Evolutionary conservation across 495 filamentous ascomycete species (phyloP).

Genomic region (Neurospora discreta): DNA sequence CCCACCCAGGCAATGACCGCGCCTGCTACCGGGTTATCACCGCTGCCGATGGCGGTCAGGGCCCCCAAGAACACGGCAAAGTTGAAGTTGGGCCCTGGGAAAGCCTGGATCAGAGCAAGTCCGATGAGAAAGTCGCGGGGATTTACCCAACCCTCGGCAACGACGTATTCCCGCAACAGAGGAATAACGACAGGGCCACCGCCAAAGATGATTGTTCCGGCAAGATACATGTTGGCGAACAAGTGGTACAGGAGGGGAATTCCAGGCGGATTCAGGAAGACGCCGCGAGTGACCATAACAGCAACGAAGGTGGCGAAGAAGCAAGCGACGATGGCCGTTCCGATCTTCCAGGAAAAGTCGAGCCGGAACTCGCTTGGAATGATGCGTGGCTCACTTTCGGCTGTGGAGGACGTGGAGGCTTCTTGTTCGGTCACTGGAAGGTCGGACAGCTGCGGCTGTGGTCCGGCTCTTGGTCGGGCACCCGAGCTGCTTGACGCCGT

Average conservation of each 20-base stretch:
- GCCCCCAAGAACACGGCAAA: constrained; percentile 70
- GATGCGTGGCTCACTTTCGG: constrained; percentile 25
- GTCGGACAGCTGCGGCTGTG: not conserved
- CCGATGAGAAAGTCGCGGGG: constrained; percentile 73
- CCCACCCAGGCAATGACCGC: constrained; percentile 56
- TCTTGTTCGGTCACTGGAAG: constrained; percentile 11
- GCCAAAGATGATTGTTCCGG: constrained; percentile 83
- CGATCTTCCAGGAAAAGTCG: constrained; percentile 34
- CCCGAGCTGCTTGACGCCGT: not conserved
- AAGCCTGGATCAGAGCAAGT: constrained; percentile 71
- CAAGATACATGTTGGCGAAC: constrained; percentile 74
- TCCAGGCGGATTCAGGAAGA: constrained; percentile 22
- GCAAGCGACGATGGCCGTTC: constrained; percentile 32
- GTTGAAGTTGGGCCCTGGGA: constrained; percentile 84
- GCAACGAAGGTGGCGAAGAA: constrained; percentile 53
- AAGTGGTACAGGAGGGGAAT: constrained; percentile 46
- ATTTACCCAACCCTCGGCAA: constrained; percentile 68
- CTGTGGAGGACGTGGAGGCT: not conserved
- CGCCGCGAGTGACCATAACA: constrained; percentile 48
- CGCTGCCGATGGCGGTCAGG: constrained; percentile 37
- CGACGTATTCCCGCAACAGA: constrained; percentile 66
- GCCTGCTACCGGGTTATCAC: constrained; percentile 20
- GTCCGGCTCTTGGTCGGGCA: not conserved
- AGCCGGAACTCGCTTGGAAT: constrained; percentile 30
- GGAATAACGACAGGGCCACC: constrained; percentile 82